Conservation (phyloP, 441 rosid species). For the Adansonia rubrostipa region DNA sequence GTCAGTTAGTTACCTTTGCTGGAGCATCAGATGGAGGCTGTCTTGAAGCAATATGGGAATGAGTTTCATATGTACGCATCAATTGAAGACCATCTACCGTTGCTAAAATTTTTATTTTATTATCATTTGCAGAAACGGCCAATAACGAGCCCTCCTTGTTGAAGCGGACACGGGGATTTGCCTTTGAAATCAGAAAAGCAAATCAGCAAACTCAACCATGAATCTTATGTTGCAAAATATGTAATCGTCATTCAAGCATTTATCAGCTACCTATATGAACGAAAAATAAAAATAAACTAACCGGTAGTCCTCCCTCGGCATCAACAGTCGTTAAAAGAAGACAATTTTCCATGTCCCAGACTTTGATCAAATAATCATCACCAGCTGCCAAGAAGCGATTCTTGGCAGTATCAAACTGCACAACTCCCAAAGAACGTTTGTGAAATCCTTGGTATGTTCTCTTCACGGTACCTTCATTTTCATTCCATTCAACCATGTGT, state of each 20-base stretch:
- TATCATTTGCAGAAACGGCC: constrained; percentile 71
- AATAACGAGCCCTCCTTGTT: constrained; percentile 66
- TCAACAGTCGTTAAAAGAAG: constrained; percentile 48
- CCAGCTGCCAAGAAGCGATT: constrained; percentile 71
- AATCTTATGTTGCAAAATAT: background rate
- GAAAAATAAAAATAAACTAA: constrained; percentile 31
- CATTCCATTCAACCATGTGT: constrained; percentile 79
- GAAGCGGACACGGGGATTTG: constrained; percentile 67
- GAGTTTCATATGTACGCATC: constrained; percentile 50
- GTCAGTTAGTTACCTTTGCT: constrained; percentile 34
- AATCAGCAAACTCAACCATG: constrained; percentile 16
- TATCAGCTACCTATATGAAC: background rate
- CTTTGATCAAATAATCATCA: constrained; percentile 62
- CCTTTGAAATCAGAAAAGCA: constrained; percentile 40
- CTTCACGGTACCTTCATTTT: constrained; percentile 66
- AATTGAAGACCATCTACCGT: constrained; percentile 58
- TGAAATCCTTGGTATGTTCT: constrained; percentile 65
- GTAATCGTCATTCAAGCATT: constrained; percentile 15
- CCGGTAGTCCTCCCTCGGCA: constrained; percentile 70
- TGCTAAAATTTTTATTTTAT: constrained; percentile 66
- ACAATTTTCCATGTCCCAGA: constrained; percentile 80
- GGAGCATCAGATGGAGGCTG: constrained; percentile 34
- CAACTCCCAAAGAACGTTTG: constrained; percentile 58
- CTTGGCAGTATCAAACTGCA: constrained; percentile 73
- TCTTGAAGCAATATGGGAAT: constrained; percentile 42